These are phyloP conservation scores for Stenocarpella maydis DNA, from an alignment of 2,329 filamentous ascomycete genomes.

Conservation along the genomic window DNA sequence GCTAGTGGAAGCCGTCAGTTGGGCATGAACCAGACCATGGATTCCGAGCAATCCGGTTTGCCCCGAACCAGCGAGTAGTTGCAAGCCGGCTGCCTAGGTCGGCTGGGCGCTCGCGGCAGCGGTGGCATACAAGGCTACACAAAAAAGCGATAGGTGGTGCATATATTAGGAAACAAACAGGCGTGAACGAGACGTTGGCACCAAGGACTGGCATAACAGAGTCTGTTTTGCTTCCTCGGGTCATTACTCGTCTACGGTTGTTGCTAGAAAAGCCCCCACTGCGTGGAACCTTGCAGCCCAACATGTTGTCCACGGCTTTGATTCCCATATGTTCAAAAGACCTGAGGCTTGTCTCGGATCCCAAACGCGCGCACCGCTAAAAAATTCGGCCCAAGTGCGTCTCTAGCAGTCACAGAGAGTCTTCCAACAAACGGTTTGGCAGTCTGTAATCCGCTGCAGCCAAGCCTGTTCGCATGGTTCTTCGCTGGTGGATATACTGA, in stretches of 20 bases:
- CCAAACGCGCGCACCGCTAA: not conserved
- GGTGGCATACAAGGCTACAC: not conserved
- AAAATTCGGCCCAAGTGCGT: not conserved
- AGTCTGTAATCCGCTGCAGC: too few species aligned
- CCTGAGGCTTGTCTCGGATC: not conserved
- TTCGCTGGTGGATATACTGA: not conserved
- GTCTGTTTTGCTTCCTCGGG: not conserved
- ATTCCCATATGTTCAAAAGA: not conserved
- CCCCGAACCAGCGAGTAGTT: not conserved
- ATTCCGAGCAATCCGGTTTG: not conserved
- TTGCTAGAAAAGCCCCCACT: not conserved
- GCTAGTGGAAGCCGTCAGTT: not conserved
- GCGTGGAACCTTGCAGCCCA: not conserved
- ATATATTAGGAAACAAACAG: slow-evolving; percentile 16
- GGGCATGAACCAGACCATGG: not conserved
- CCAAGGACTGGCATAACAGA: not conserved
- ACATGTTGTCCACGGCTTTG: not conserved
- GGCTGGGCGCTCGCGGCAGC: not conserved
- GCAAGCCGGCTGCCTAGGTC: not conserved
- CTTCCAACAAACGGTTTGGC: not conserved
- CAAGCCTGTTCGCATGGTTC: not conserved
- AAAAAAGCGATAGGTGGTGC: not conserved
- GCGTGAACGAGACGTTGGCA: not conserved
- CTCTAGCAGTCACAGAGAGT: not conserved
- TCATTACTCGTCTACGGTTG: not conserved